Percentiles rank a stretch among this genome's conserved stretches.
These are phyloP conservation scores for Meyerozyma sp. DNA, from an alignment of 1,139 yeast genomes.

Conservation along the genomic window DNA sequence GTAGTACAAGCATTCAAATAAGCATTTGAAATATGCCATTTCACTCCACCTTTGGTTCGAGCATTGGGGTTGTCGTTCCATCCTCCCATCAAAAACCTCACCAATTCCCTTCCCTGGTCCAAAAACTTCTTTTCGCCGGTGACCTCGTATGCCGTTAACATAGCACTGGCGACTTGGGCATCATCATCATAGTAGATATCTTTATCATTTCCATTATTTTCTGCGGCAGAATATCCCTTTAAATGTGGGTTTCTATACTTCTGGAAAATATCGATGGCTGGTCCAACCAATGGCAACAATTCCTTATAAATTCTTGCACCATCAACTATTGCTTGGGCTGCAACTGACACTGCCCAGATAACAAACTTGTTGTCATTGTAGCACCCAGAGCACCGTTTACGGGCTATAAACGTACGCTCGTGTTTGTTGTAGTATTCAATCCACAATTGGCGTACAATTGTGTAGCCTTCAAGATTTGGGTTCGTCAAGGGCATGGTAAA, in stretches of 20 bases:
- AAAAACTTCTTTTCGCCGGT: conserved; percentile 51
- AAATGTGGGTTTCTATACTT: conserved; percentile 47
- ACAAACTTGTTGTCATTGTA: conserved; percentile 53
- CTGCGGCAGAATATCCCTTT: conserved; percentile 57
- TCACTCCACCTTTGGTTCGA: conserved; percentile 51
- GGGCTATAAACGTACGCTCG: conserved; percentile 39
- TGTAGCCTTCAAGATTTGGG: conserved; percentile 50
- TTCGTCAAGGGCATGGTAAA: conserved; percentile 23
- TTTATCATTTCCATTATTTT: conserved; percentile 48
- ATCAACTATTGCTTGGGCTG: conserved; percentile 57
- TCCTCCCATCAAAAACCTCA: conserved; percentile 62
- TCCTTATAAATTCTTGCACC: conserved; percentile 56
- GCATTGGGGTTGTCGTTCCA: conserved; percentile 45
- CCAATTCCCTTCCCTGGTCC: conserved; percentile 55
- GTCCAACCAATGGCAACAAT: conserved; percentile 51
- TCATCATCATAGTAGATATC: conserved; percentile 75
- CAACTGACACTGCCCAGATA: conserved; percentile 67
- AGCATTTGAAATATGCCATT: conserved; percentile 60
- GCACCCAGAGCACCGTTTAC: conserved; percentile 41
- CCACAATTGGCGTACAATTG: conserved; percentile 43
- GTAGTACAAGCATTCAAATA: conserved; percentile 67
- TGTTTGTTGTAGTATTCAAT: conserved; percentile 38
- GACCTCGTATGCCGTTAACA: conserved; percentile 65
- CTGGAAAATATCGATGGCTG: conserved; percentile 47
- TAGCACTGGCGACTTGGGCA: conserved; percentile 68